Base-by-base conservation (phyloP, 352 stramenopile species). In the Globisporangium okanoganense region DNA sequence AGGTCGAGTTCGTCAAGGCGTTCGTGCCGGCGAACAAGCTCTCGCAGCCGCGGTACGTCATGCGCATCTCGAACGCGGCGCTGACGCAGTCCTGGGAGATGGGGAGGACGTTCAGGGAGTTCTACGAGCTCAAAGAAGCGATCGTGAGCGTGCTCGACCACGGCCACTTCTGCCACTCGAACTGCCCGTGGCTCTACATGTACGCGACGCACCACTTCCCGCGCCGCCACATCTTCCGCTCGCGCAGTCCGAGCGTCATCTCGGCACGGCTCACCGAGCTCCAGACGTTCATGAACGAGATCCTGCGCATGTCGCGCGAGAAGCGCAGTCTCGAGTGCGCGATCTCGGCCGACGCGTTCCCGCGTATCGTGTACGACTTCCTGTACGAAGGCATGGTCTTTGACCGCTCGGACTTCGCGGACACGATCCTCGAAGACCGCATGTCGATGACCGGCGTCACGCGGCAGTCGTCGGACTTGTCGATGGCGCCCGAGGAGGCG, bases 171-270 rank as follows among this genome's bases (percentile, higher is more conserved):
- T 95, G 86, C 58, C 57, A 70, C 14, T 87, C 83, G 33, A 90
- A 90, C 57, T 95, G 86, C 33, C 86, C 86, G 52, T 95, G 79
- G 79, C 69, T 95, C 51, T 95, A 87, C 78, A 88, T 91, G 80
- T 90, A 79, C 56, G 75, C 74, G 12, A 76, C 82, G 27, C 75
- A 90, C 56, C 82, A 92, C 61, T 95, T 95, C 65, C 86, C 86
- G 13, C 72, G 82, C 0, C 79, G 85, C 50, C 83, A 79, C 59
- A 68, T 93, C 50, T 92, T 95, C 65, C 75, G 84, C 24, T 88
- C 76, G 54, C 73, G 82, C 48, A 81, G 75, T 25, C 71, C 79
- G 9, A 83, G 71, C 27, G 83, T 93, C 47, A 85, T 92, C 58
- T 78, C 82, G 2, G 61, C 56, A 12, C 73, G 83, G 6, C 68